Conservation (phyloP, 192 early-diverging fungal genomes). For the Coemansia sp. region DNA sequence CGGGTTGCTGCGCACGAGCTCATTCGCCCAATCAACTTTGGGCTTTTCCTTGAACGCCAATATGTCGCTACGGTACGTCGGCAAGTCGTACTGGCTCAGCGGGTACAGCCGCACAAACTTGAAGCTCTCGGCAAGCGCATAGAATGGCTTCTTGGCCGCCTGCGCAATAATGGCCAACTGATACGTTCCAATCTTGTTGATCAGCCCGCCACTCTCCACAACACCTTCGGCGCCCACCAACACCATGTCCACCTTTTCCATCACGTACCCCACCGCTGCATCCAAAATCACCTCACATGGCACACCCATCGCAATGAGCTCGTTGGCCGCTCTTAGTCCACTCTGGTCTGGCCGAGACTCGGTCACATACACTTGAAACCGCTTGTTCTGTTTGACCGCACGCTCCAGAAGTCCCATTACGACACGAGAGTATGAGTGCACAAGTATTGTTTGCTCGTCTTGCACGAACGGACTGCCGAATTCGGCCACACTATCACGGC, state of each 20-base stretch:
- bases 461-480: constrained; percentile 77
- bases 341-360: constrained; percentile 75
- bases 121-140: constrained; percentile 92
- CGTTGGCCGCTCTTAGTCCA: constrained; percentile 62
- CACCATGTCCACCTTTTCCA: constrained; percentile 95
- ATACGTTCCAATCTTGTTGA: constrained; percentile 97
- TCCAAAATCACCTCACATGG: constrained; percentile 85
- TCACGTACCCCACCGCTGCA: constrained; percentile 88
- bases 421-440: constrained; percentile 95
- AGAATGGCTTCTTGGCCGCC: constrained; percentile 92
- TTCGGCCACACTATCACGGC: constrained; percentile 76
- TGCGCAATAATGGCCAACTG: constrained; percentile 94
- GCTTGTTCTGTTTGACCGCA: constrained; percentile 70
- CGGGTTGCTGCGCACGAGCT: constrained; percentile 61
- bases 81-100: constrained; percentile 92
- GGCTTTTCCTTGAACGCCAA: constrained; percentile 62
- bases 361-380: constrained; percentile 92
- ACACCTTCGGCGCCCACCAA: constrained; percentile 98
- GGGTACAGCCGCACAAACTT: constrained; percentile 97
- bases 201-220: constrained; percentile 94
- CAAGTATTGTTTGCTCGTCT: constrained; percentile 80
- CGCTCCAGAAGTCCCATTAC: constrained; percentile 81
- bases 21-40: constrained; percentile 42
- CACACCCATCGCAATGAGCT: constrained; percentile 72
- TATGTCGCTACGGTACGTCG: constrained; percentile 67